Evolutionary conservation across 768 basidiomycete genomes (phyloP).

Genomic region (Cubamyces lactineus): DNA sequence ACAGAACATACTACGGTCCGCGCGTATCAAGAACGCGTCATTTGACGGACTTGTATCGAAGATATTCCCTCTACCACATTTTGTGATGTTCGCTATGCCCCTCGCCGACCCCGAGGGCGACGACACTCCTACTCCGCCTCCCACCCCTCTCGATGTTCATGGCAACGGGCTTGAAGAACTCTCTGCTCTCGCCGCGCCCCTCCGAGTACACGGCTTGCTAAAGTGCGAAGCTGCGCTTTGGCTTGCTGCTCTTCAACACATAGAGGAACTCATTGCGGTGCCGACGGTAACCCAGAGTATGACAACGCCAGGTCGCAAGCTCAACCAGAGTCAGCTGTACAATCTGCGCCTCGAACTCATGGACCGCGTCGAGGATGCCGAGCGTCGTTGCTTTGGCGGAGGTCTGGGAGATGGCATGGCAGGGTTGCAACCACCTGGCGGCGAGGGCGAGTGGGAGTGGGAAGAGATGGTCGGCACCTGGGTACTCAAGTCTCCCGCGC

Average conservation of each 20-base stretch:
- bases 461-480: constrained; percentile 50
- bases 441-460: constrained; percentile 47
- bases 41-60: constrained; percentile 21
- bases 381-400: constrained; percentile 48
- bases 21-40: constrained; percentile 14
- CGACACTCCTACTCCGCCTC: constrained; percentile 19
- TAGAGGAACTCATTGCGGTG: constrained; percentile 41
- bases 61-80: constrained; percentile 18
- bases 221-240: constrained; percentile 55
- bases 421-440: background rate
- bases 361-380: constrained; percentile 53
- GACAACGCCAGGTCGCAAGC: constrained; percentile 26
- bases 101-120: constrained; percentile 2
- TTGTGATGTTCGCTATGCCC: constrained; percentile 13
- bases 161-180: constrained; percentile 30
- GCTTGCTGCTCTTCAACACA: constrained; percentile 50
- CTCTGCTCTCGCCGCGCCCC: constrained; percentile 30
- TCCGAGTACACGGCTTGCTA: constrained; percentile 42
- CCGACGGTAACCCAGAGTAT: constrained; percentile 17
- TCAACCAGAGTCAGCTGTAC: constrained; percentile 33
- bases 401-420: background rate
- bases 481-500: constrained; percentile 42
- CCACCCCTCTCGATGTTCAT: background rate
- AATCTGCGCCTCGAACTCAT: constrained; percentile 46
- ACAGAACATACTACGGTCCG: constrained; percentile 6